Percentiles rank a stretch among this genome's conserved stretches.
These are phyloP conservation scores for Colletotrichum acutatum DNA, from an alignment of 2,329 filamentous ascomycete species.

Conservation along the genomic window DNA sequence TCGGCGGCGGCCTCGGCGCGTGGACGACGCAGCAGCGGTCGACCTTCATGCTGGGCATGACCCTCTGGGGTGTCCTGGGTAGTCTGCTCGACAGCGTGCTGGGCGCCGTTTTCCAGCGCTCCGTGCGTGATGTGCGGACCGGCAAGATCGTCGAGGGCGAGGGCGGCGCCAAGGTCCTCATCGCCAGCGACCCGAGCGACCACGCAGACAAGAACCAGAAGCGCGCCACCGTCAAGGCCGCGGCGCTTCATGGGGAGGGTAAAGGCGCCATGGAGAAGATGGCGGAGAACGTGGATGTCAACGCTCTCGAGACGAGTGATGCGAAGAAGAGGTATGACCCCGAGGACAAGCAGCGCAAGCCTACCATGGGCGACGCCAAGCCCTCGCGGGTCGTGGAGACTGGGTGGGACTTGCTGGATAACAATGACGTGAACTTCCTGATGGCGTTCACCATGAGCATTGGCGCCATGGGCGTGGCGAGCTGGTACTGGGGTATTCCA, in stretches of 20 bases:
- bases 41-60: slow-evolving; percentile 66
- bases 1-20: slow-evolving; percentile 54
- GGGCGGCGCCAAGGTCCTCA: slow-evolving; percentile 72
- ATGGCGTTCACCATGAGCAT: slow-evolving; percentile 89
- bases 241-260: slow-evolving; percentile 55
- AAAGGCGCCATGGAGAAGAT: slow-evolving; percentile 54
- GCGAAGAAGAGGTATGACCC: slow-evolving; percentile 58
- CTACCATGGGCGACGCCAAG: slow-evolving; percentile 65
- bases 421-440: slow-evolving; percentile 93
- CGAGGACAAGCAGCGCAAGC: slow-evolving; percentile 59
- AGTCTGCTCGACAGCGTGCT: slow-evolving; percentile 89
- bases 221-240: slow-evolving; percentile 52
- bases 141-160: slow-evolving; percentile 92
- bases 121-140: slow-evolving; percentile 83
- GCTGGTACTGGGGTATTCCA: slow-evolving; percentile 70
- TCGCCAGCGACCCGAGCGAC: slow-evolving; percentile 48
- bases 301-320: slow-evolving; percentile 49
- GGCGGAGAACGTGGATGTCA: slow-evolving; percentile 38
- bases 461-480: slow-evolving; percentile 75
- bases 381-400: slow-evolving; percentile 74
- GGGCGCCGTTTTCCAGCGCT: slow-evolving; percentile 85
- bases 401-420: slow-evolving; percentile 82
- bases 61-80: slow-evolving; percentile 79
- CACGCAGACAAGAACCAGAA: slow-evolving; percentile 42
- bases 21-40: slow-evolving; percentile 62